These are phyloP conservation scores for Sclerotinia borealis DNA, from an alignment of 2,329 filamentous ascomycete species.

Conservation along the genomic window DNA sequence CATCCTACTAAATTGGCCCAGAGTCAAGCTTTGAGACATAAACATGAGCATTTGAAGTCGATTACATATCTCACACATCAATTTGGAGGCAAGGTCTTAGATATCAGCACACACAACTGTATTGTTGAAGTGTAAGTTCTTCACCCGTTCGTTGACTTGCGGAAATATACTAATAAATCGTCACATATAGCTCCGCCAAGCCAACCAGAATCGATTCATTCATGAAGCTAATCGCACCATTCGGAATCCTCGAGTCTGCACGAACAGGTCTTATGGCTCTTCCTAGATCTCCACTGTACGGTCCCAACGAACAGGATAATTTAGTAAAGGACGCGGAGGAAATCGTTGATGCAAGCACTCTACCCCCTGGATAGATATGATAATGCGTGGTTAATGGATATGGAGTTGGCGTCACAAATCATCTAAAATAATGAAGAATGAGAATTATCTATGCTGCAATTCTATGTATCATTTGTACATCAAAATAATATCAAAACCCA, in stretches of 20 bases:
- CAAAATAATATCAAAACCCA: not conserved
- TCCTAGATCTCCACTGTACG: slow-evolving; percentile 82
- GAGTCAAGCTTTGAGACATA: slow-evolving; percentile 87
- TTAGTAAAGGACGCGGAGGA: slow-evolving; percentile 83
- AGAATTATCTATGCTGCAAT: slow-evolving; percentile 14
- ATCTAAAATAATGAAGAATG: slow-evolving; percentile 15
- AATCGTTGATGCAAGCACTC: slow-evolving; percentile 86
- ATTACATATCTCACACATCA: slow-evolving; percentile 97
- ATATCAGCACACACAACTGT: slow-evolving; percentile 97
- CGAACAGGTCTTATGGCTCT: slow-evolving; percentile 95
- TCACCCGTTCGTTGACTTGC: not conserved
- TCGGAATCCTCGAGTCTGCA: slow-evolving; percentile 93
- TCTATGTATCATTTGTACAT: slow-evolving; percentile 11
- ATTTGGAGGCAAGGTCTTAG: slow-evolving; percentile 93
- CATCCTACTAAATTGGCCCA: slow-evolving; percentile 82
- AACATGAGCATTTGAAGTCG: slow-evolving; percentile 93
- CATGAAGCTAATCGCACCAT: slow-evolving; percentile 89
- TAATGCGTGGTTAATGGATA: slow-evolving; percentile 17
- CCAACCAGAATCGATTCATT: slow-evolving; percentile 92
- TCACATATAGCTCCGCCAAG: slow-evolving; percentile 65
- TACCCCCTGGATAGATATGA: slow-evolving; percentile 72
- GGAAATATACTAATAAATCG: slow-evolving; percentile 15
- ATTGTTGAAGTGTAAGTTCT: slow-evolving; percentile 86
- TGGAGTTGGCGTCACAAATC: slow-evolving; percentile 22
- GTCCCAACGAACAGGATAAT: slow-evolving; percentile 57